Evolutionary conservation across 805 yeast genomes (phyloP), one percentile per base, ranked within the genome.

Genomic region (Cyberlindnera veronae): DNA sequence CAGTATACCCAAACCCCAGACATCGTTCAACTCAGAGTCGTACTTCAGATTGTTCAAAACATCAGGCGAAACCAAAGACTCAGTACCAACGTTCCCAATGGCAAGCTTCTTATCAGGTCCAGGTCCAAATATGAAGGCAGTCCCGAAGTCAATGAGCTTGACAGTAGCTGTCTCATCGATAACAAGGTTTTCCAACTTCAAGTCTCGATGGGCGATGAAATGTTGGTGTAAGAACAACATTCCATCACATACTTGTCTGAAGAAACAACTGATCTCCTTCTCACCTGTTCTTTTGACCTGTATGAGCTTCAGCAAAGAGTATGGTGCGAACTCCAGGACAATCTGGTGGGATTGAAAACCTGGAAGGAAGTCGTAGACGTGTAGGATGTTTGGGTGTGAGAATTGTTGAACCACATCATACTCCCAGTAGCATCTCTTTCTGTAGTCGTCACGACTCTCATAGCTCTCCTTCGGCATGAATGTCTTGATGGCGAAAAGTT

Each of bases 61-160:
- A 58, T 91, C 98, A 0, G 98, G 98, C 0, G 96, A 90, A 41
- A 89, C 68, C 55, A 91, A 85, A 1, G 96, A 95, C 60, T 90
- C 97, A 2, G 95, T 84, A 6, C 99, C 98, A 9, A 88, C 95
- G 10, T 88, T 72, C 2, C 98, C 98, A 15, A 73, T 71, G 0
- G 95, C 89, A 36, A 68, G 63, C 7, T 78, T 74, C 16, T 75
- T 70, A 34, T 71, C 70, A 6, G 64, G 56, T 24, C 74, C 70
- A 6, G 64, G 56, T 24, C 74, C 75, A 48, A 72, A 78, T 63
- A 79, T 78, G 15, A 84, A 84, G 0, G 97, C 93, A 6, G 93
- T 79, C 7, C 98, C 98, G 62, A 90, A 91, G 64, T 91, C 98
- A 42, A 91, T 86, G 38, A 91, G 61, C 63, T 91, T 91, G 34